phyloP scores from a whole-genome alignment of 257 asterid species.

The Gynochthodes officinalis region DNA sequence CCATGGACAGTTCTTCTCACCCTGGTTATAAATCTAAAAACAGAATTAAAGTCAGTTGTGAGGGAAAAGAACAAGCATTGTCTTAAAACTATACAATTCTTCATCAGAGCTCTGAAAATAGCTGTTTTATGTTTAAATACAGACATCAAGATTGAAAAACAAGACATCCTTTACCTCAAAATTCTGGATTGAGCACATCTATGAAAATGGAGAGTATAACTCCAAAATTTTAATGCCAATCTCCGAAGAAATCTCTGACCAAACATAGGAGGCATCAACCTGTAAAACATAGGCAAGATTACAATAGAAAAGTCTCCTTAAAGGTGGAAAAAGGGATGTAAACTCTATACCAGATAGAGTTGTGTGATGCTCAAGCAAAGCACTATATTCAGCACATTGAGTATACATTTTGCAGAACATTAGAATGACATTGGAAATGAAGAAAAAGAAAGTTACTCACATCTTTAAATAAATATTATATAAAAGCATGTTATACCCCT shows the following conservation, averaged over 20 bases:
- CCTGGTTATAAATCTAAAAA: slow-evolving; percentile 51
- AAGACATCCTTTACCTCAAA: slow-evolving; percentile 42
- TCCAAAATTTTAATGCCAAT: slow-evolving; percentile 54
- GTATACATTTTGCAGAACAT: not conserved
- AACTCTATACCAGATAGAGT: not conserved
- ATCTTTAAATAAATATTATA: slow-evolving; percentile 15
- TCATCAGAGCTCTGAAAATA: not conserved
- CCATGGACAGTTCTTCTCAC: slow-evolving; percentile 62
- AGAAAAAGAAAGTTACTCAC: not conserved
- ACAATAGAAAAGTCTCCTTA: not conserved
- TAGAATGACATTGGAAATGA: not conserved
- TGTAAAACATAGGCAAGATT: slow-evolving; percentile 31
- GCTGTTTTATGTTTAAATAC: not conserved
- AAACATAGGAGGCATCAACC: slow-evolving; percentile 66
- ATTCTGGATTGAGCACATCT: slow-evolving; percentile 44
- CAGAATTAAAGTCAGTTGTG: slow-evolving; percentile 13
- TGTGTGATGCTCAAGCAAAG: not conserved
- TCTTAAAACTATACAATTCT: not conserved
- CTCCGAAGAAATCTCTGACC: slow-evolving; percentile 55
- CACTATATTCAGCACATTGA: not conserved
- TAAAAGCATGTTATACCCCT: slow-evolving; percentile 53
- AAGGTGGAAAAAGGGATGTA: not conserved
- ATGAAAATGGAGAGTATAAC: slow-evolving; percentile 35
- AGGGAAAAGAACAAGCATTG: slow-evolving; percentile 1
- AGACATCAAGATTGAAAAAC: not conserved